phyloP scores from a whole-genome alignment of 2,329 filamentous ascomycete genomes.

The Penicillium sp. region DNA sequence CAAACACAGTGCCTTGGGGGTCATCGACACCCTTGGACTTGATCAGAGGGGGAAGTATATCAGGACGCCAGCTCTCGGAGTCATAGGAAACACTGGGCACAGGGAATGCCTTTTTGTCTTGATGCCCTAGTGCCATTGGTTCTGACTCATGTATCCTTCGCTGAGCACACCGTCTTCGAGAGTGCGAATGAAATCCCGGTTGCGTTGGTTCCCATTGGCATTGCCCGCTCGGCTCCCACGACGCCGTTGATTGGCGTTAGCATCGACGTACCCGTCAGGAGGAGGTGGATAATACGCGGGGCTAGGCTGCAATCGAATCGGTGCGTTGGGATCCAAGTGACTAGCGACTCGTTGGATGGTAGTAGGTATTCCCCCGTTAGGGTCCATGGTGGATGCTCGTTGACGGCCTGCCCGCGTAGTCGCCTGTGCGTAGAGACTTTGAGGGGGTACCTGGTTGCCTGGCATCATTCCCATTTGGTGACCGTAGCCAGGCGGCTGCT shows the following conservation, averaged over 20 bases:
- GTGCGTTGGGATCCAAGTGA: conserved; percentile 90
- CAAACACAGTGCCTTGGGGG: neutral
- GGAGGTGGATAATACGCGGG: conserved; percentile 96
- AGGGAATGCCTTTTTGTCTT: neutral
- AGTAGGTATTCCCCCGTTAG: conserved; percentile 86
- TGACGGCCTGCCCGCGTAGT: conserved; percentile 76
- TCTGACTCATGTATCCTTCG: conserved; percentile 77
- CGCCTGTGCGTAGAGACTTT: conserved; percentile 71
- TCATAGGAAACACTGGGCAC: neutral
- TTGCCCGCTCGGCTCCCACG: conserved; percentile 68
- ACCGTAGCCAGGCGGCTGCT: conserved; percentile 68
- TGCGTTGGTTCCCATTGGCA: conserved; percentile 50
- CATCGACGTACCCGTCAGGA: conserved; percentile 72
- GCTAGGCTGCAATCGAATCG: conserved; percentile 89
- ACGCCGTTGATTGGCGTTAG: conserved; percentile 65
- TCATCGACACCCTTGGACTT: conserved; percentile 2
- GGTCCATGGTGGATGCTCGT: conserved; percentile 93
- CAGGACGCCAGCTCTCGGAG: neutral
- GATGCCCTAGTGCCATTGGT: conserved; percentile 64
- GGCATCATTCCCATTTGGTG: conserved; percentile 70
- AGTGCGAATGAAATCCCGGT: conserved; percentile 90
- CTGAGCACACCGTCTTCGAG: conserved; percentile 92
- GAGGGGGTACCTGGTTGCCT: conserved; percentile 68
- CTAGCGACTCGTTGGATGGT: conserved; percentile 93
- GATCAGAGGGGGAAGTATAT: conserved; percentile 4